Evolutionary conservation across 2,329 filamentous ascomycete genomes (phyloP).

Genomic region (Penicillium brasilianum): DNA sequence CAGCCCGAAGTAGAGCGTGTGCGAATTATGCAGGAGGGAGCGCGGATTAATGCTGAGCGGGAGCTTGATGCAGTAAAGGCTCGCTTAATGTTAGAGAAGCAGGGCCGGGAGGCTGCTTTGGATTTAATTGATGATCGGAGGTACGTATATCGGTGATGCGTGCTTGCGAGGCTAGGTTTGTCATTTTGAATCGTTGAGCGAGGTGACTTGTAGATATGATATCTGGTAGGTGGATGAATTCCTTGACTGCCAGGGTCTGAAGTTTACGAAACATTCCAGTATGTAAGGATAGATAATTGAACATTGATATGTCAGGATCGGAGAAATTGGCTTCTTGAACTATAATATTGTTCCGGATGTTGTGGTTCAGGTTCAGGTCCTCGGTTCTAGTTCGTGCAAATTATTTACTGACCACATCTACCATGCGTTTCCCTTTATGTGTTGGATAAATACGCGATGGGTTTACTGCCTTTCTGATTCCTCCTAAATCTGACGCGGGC

Average conservation of each 20-base stretch:
- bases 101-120: neutral
- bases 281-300: no score
- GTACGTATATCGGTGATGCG: neutral
- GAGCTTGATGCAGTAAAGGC: neutral
- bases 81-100: neutral
- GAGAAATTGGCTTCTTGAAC: no score
- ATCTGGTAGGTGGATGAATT: neutral
- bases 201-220: neutral
- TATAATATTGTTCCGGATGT: no score
- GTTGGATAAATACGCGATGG: no score
- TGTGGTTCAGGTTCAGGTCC: no score
- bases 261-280: no score
- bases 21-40: neutral
- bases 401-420: no score
- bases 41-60: neutral
- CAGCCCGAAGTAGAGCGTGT: neutral
- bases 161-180: neutral
- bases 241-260: neutral
- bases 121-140: neutral
- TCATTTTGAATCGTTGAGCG: neutral
- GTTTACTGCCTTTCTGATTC: no score
- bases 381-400: no score
- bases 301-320: no score
- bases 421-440: no score
- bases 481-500: no score